Conservation (phyloP, 164 flowering plant species). For the Nymphaea thermarum region DNA sequence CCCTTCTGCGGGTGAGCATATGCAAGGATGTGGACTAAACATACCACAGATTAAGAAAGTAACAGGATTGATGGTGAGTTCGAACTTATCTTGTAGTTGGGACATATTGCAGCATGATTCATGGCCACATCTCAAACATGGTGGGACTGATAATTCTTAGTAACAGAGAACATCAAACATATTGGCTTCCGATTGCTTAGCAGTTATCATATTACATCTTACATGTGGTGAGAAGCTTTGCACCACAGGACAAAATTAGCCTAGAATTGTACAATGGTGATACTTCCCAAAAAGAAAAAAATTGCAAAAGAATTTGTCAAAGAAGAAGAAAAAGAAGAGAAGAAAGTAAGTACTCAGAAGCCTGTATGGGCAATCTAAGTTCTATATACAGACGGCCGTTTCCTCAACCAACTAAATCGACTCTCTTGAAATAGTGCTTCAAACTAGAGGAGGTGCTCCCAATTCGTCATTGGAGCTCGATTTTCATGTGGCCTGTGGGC, state of each 20-base stretch:
- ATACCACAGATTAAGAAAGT: too few relatives aligned
- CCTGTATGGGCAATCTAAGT: neutral
- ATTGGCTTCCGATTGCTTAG: slow-evolving; percentile 3
- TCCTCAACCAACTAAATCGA: neutral
- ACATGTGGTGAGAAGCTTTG: slow-evolving; percentile 17
- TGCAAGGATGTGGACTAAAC: too few relatives aligned
- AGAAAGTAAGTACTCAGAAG: neutral
- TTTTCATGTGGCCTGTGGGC: slow-evolving; percentile 51
- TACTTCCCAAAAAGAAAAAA: slow-evolving; percentile 6
- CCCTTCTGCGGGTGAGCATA: too few relatives aligned
- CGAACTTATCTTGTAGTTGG: neutral
- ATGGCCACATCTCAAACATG: neutral
- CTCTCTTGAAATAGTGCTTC: neutral
- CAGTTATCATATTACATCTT: slow-evolving; percentile 18
- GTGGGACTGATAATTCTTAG: neutral
- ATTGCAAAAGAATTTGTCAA: slow-evolving; percentile 30
- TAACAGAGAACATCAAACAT: neutral
- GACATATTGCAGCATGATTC: neutral
- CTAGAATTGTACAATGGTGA: slow-evolving; percentile 26
- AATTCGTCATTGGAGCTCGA: slow-evolving; percentile 35
- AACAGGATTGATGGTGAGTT: neutral
- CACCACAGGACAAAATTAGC: slow-evolving; percentile 31
- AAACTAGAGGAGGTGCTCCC: neutral
- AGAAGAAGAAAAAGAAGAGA: slow-evolving; percentile 1
- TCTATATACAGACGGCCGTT: neutral